Conservation (phyloP, 208 protist species). For the Naegleria fowleri region DNA sequence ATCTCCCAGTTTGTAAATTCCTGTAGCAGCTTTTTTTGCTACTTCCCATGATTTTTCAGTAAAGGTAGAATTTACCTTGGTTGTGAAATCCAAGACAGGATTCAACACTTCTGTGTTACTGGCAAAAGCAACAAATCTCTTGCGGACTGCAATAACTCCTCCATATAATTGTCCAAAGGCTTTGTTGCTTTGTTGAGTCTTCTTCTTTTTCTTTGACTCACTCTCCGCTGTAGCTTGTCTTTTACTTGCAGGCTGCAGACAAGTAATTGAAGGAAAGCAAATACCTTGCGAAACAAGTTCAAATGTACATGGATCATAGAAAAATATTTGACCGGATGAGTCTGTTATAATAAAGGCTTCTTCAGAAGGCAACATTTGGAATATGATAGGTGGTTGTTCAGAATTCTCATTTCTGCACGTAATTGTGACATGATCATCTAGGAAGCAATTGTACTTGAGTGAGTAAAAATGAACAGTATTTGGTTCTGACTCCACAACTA, state of each 20-base stretch:
- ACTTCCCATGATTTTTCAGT: conserved; percentile 17
- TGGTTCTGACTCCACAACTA: not conserved
- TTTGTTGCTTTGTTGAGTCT: not conserved
- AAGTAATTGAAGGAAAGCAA: not conserved
- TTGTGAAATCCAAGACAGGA: not conserved
- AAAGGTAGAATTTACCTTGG: not conserved
- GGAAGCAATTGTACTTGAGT: not conserved
- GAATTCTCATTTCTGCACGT: not conserved
- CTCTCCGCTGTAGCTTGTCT: not conserved
- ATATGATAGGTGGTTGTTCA: not conserved
- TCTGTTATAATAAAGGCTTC: not conserved
- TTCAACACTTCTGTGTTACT: not conserved
- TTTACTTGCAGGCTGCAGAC: not conserved
- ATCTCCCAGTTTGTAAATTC: conserved; percentile 28
- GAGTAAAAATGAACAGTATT: not conserved
- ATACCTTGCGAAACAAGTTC: conserved; percentile 5
- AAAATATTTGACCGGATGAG: not conserved
- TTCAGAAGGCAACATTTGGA: not conserved
- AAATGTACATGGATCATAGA: conserved; percentile 16
- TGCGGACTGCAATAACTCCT: conserved; percentile 32
- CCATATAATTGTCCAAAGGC: not conserved
- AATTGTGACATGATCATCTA: not conserved
- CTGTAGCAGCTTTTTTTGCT: conserved; percentile 29
- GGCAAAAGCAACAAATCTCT: conserved; percentile 41
- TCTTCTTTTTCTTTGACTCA: not conserved